phyloP scores from a whole-genome alignment of 768 basidiomycete genomes.

The Amylocystis lapponica region DNA sequence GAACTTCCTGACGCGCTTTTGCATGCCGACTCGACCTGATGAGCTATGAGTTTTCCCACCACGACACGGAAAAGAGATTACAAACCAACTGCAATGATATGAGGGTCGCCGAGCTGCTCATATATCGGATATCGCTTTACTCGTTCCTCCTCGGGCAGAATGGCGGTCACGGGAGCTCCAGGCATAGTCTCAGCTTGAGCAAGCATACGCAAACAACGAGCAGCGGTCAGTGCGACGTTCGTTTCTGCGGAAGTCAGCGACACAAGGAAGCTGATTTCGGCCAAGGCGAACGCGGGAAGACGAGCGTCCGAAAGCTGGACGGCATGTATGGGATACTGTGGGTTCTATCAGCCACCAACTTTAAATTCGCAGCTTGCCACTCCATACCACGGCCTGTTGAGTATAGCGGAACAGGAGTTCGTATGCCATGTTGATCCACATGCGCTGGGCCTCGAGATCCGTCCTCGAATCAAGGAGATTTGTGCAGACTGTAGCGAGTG shows the following conservation, averaged over 20 bases:
- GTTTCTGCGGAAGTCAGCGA: constrained; percentile 66
- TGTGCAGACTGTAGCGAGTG: constrained; percentile 42
- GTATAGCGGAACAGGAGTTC: constrained; percentile 55
- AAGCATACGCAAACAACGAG: constrained; percentile 61
- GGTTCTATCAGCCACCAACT: neutral
- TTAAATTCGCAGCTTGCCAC: neutral
- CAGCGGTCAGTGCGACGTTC: constrained; percentile 61
- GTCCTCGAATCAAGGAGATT: constrained; percentile 55
- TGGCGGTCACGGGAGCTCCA: constrained; percentile 44
- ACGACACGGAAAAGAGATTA: constrained; percentile 4
- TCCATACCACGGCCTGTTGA: constrained; percentile 42
- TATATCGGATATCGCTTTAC: constrained; percentile 70
- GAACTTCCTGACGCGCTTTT: constrained; percentile 73
- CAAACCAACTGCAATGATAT: constrained; percentile 62
- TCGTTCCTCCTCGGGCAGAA: constrained; percentile 53
- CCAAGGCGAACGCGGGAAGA: constrained; percentile 56
- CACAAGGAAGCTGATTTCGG: constrained; percentile 70
- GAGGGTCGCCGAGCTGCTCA: constrained; percentile 75
- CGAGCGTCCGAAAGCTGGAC: constrained; percentile 50
- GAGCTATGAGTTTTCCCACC: constrained; percentile 1
- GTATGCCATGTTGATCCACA: constrained; percentile 63
- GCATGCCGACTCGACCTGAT: constrained; percentile 69
- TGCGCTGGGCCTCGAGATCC: constrained; percentile 55
- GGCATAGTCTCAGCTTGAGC: constrained; percentile 63
- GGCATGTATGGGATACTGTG: constrained; percentile 35